Evolutionary conservation across 495 filamentous ascomycete genomes (phyloP).

Genomic region (Trichoderma parareesei): DNA sequence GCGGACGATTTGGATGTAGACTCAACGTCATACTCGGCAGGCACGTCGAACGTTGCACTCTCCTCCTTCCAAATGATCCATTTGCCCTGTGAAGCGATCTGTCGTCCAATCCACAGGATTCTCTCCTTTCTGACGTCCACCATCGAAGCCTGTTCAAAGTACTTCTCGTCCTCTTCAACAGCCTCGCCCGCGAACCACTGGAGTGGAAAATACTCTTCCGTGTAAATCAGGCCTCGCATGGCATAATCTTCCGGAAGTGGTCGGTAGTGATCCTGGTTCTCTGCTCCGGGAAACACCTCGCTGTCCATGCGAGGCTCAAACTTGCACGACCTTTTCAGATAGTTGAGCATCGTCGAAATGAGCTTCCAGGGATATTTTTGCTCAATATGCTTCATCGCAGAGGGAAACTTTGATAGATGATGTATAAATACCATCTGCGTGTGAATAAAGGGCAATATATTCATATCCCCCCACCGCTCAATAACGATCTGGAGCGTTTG

Average conservation of each 20-base stretch:
- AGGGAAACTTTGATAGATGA: conserved; percentile 44
- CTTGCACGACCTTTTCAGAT: conserved; percentile 35
- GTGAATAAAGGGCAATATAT: conserved; percentile 60
- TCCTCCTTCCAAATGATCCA: conserved; percentile 29
- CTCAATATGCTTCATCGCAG: conserved; percentile 39
- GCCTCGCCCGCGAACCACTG: conserved; percentile 61
- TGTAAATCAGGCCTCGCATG: conserved; percentile 69
- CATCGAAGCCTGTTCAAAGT: conserved; percentile 60
- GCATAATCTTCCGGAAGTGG: conserved; percentile 80
- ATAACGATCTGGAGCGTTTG: conserved; percentile 45
- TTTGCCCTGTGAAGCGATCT: conserved; percentile 38
- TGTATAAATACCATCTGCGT: conserved; percentile 61
- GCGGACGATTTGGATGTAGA: neutral
- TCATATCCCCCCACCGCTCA: conserved; percentile 50
- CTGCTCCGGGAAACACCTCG: conserved; percentile 42
- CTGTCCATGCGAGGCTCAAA: conserved; percentile 39
- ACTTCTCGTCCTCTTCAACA: conserved; percentile 70
- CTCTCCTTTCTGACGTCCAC: conserved; percentile 57
- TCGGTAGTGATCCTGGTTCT: conserved; percentile 39
- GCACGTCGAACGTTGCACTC: conserved; percentile 26
- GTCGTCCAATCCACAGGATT: conserved; percentile 62
- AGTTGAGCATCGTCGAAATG: conserved; percentile 59
- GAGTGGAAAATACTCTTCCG: conserved; percentile 56
- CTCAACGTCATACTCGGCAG: neutral
- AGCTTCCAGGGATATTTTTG: conserved; percentile 56